phyloP scores from a whole-genome alignment of 257 asterid species.

The Solanum tarapatanum region DNA sequence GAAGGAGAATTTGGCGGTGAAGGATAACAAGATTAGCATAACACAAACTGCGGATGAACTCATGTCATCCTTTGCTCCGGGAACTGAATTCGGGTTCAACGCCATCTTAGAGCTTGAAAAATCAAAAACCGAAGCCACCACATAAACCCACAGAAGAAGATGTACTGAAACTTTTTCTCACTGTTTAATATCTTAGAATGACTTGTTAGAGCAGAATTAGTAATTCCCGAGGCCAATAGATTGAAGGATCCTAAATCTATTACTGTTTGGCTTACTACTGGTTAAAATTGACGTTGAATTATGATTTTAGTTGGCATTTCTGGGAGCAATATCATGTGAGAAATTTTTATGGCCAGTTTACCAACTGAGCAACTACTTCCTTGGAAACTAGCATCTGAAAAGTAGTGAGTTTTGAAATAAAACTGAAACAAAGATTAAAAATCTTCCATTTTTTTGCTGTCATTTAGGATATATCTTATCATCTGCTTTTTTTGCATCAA shows the following conservation, averaged over 20 bases:
- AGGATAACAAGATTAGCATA: conserved; percentile 63
- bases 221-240: not conserved
- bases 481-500: not conserved
- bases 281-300: not conserved
- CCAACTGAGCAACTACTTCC: not conserved
- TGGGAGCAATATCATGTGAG: not conserved
- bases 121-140: conserved; percentile 18
- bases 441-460: not conserved
- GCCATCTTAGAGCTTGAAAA: conserved; percentile 56
- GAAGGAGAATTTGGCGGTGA: conserved; percentile 63
- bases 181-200: not conserved
- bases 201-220: not conserved
- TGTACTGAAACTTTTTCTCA: not conserved
- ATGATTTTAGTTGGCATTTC: not conserved
- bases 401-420: not conserved
- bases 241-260: not conserved
- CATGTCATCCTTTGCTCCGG: conserved; percentile 40
- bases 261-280: not conserved
- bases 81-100: conserved; percentile 61
- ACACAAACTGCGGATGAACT: conserved; percentile 65
- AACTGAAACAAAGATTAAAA: not conserved
- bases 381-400: not conserved
- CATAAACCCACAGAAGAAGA: not conserved
- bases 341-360: not conserved
- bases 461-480: not conserved